These are phyloP conservation scores for Fomitiporia mediterranea DNA, from an alignment of 1,284 basidiomycete genomes.

Conservation along the genomic window DNA sequence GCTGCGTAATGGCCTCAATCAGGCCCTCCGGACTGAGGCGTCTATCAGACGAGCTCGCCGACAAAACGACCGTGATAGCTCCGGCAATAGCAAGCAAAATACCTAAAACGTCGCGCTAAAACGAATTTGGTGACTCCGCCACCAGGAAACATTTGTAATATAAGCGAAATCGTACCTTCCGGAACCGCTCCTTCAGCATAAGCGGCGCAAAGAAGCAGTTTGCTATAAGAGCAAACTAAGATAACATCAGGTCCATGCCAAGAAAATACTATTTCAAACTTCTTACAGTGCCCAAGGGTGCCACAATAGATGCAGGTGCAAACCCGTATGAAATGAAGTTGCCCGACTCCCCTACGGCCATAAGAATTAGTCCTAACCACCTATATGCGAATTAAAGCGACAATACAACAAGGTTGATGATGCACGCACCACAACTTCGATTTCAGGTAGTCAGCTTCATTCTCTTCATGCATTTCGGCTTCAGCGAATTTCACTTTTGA, in stretches of 20 bases:
- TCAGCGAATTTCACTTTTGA: conserved; percentile 26
- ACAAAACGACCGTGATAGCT: conserved; percentile 87
- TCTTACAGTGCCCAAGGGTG: conserved; percentile 87
- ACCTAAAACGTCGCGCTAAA: conserved; percentile 81
- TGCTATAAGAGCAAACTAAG: conserved; percentile 82
- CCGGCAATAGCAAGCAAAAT: conserved; percentile 78
- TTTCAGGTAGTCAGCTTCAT: conserved; percentile 68
- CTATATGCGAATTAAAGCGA: conserved; percentile 36
- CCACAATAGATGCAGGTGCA: conserved; percentile 91
- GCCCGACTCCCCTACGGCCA: conserved; percentile 88
- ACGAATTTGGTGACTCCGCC: conserved; percentile 1
- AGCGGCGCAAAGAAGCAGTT: conserved; percentile 94
- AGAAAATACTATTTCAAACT: not conserved
- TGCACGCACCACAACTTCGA: conserved; percentile 71
- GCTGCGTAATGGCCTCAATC: conserved; percentile 62
- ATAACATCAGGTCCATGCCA: conserved; percentile 13
- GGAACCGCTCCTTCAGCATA: conserved; percentile 76
- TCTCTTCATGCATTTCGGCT: conserved; percentile 33
- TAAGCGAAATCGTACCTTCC: conserved; percentile 42
- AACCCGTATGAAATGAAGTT: conserved; percentile 91
- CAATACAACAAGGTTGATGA: conserved; percentile 18
- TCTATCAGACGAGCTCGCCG: conserved; percentile 65
- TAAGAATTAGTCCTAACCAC: conserved; percentile 88
- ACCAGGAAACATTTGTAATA: conserved; percentile 9
- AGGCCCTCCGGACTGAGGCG: conserved; percentile 70